A percentile compares a stretch with the other conserved stretches of the same genome.
Conservation (phyloP, 352 stramenopile genomes). For the Phytophthora tubulina region DNA sequence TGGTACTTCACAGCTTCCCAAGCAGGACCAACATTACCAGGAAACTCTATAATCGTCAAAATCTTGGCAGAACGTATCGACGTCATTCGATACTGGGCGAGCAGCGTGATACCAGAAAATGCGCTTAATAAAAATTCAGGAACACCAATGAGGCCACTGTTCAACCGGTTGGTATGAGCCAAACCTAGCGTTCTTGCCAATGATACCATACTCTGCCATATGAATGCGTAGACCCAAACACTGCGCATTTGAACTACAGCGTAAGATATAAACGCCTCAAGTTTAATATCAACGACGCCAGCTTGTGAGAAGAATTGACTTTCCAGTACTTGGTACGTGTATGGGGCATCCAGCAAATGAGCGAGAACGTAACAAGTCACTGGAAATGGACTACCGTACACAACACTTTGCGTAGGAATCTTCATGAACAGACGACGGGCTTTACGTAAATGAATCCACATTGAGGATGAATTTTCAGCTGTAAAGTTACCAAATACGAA, state of each 20-base stretch:
- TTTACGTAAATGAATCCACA: slow-evolving; percentile 1
- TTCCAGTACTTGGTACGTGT: slow-evolving; percentile 50
- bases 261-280: slow-evolving; percentile 38
- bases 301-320: slow-evolving; percentile 42
- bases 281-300: slow-evolving; percentile 38
- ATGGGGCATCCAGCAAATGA: slow-evolving; percentile 53
- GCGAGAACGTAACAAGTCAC: slow-evolving; percentile 56
- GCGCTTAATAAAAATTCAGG: slow-evolving; percentile 48
- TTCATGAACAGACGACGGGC: slow-evolving; percentile 47
- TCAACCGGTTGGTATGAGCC: slow-evolving; percentile 6
- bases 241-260: slow-evolving; percentile 56
- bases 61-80: slow-evolving; percentile 33
- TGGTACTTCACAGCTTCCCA: slow-evolving; percentile 27
- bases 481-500: slow-evolving; percentile 15
- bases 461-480: slow-evolving; percentile 10
- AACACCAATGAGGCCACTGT: slow-evolving; percentile 38
- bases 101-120: slow-evolving; percentile 43
- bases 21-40: slow-evolving; percentile 2
- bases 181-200: slow-evolving; percentile 24
- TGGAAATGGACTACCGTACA: slow-evolving; percentile 58
- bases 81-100: slow-evolving; percentile 44
- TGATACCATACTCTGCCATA: slow-evolving; percentile 36
- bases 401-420: slow-evolving; percentile 58
- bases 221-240: slow-evolving; percentile 51
- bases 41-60: slow-evolving; percentile 16